phyloP scores from a whole-genome alignment of 1,284 basidiomycete genomes.

The Moniliella sp. region DNA sequence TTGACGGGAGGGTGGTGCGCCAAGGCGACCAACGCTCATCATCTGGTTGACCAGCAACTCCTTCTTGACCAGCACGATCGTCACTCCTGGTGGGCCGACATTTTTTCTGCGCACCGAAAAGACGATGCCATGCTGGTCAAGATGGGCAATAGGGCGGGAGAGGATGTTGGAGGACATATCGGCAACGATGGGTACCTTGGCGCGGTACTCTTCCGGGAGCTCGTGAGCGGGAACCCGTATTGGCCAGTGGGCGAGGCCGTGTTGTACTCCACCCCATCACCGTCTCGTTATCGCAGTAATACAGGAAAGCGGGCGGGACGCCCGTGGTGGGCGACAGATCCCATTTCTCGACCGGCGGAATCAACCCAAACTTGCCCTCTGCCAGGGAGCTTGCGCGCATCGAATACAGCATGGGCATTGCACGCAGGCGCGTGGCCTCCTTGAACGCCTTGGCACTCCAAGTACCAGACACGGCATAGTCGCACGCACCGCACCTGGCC shows the following conservation, averaged over 20 bases:
- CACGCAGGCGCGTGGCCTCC: conserved; percentile 21
- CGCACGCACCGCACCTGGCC: too few relatives aligned
- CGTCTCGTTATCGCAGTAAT: conserved; percentile 99
- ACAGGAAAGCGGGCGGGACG: conserved; percentile 71
- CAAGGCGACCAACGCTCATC: conserved; percentile 28
- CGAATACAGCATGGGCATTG: conserved; percentile 15
- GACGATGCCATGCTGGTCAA: conserved; percentile 64
- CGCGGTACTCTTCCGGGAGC: conserved; percentile 41
- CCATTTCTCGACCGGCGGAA: conserved; percentile 55
- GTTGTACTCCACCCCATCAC: conserved; percentile 90
- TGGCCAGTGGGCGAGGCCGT: background rate
- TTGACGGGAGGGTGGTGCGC: conserved; percentile 49
- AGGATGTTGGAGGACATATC: conserved; percentile 96
- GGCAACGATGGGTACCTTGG: conserved; percentile 57
- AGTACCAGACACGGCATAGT: conserved; percentile 26
- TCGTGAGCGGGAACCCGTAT: conserved; percentile 71
- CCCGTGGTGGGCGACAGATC: conserved; percentile 45
- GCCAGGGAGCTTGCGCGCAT: conserved; percentile 10
- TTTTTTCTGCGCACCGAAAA: conserved; percentile 98
- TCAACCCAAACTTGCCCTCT: conserved; percentile 45
- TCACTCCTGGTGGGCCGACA: conserved; percentile 81
- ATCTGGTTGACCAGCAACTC: conserved; percentile 43
- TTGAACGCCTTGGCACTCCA: conserved; percentile 28
- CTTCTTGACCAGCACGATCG: conserved; percentile 73
- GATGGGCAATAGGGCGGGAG: conserved; percentile 55